Percentiles rank a stretch among this genome's conserved stretches.
These are phyloP conservation scores for Lasiodiplodia theobromae DNA, from an alignment of 2,329 filamentous ascomycete species.

Conservation along the genomic window DNA sequence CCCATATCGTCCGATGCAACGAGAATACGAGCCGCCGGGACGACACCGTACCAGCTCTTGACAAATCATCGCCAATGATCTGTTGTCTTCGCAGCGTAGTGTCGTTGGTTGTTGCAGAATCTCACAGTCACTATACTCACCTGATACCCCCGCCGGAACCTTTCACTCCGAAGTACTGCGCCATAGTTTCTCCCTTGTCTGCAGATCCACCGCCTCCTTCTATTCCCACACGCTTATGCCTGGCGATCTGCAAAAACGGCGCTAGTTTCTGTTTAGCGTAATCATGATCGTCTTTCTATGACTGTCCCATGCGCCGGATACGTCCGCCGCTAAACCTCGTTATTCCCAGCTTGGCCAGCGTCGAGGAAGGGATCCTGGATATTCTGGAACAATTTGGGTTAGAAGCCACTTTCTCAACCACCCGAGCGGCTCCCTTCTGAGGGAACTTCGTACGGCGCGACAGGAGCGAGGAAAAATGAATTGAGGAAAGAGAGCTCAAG, in stretches of 20 bases:
- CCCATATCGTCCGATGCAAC: neutral
- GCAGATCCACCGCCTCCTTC: neutral
- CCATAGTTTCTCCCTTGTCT: neutral
- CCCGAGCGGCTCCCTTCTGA: too few relatives aligned
- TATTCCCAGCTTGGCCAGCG: neutral
- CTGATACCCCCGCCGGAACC: neutral
- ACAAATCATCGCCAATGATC: neutral
- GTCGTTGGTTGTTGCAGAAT: neutral
- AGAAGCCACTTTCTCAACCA: neutral
- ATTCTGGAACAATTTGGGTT: neutral
- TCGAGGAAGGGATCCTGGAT: neutral
- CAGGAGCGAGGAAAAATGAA: neutral
- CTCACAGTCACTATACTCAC: neutral
- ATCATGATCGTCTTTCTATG: neutral
- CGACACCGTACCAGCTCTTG: neutral
- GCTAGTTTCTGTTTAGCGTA: neutral
- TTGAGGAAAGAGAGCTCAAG: constrained; percentile 2
- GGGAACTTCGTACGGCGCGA: constrained; percentile 1
- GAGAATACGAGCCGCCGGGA: neutral
- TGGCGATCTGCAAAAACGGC: neutral
- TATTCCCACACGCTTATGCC: neutral
- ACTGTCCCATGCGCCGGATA: constrained; percentile 1
- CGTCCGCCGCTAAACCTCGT: neutral
- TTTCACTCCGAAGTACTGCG: neutral
- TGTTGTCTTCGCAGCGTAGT: neutral